Evolutionary conservation across 1,284 basidiomycete genomes (phyloP), one percentile per base, ranked within the genome.

Genomic region (Coniferiporia sulphurascens): DNA sequence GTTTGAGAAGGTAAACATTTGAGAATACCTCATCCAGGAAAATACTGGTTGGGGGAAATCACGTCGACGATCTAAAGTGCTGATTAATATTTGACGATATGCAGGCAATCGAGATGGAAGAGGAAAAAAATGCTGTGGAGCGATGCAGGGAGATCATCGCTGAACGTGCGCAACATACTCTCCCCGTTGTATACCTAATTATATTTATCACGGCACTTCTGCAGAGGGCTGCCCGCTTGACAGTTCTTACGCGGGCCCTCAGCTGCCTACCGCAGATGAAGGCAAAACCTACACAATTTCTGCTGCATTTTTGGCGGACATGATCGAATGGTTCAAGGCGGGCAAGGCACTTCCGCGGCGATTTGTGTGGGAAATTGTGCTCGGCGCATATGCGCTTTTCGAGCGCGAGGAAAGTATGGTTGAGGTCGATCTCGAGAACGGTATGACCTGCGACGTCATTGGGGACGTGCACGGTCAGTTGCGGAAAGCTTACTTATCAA

Each of bases 291-390:
- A 85, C 74, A 76, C 72, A 52, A 91, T 95, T 59, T 89, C 86
- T 19, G 71, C 81, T 41, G 81, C 87, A 56, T 99, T 98, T 73
- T 79, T 99, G 63, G 81, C 84, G 63, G 81, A 77, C 36, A 95
- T 98, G 94, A 85, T 98, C 51, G 78, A 88, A 65, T 91, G 86
- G 84, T 98, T 98, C 77, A 97, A 96, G 76, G 83, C 87, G 48
- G 93, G 93, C 22, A 95, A 95, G 72, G 81, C 87, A 27, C 75
- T 98, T 56, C 87, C 94, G 4, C 86, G 87, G 73, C 79, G 93
- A 72, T 89, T 94, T 63, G 93, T 90, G 27, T 98, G 95, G 95
- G 93, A 98, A 75, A 98, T 99, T 67, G 81, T 95, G 32, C 79
- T 99, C 10, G 95, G 93, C 32, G 94, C 92, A 60, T 84, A 92